Evolutionary conservation across 2,329 filamentous ascomycete genomes (phyloP), one percentile per base, ranked within the genome.

Genomic region (Thermothelomyces thermophilus): DNA sequence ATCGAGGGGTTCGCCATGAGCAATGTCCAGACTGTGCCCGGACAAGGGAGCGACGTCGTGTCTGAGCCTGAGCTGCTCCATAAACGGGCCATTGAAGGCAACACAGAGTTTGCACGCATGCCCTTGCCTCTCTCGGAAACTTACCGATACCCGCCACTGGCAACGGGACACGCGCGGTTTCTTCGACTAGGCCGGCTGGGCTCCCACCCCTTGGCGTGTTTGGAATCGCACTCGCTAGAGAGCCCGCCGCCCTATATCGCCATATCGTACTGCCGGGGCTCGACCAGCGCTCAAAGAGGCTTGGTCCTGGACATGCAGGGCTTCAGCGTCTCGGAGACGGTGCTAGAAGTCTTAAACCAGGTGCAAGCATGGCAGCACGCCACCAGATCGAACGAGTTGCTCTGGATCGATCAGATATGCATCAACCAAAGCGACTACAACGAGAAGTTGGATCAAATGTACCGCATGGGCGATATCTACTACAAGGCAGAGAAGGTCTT

Each of bases 371-470:
- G 24, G 40, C 40, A 41, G 26, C 9, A 30, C 13, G 40, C 26
- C 1, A 41, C 40, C 3, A 24, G 40, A 5, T 41, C 40, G 8
- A 19, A n/a, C 3, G 40, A 41, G 8, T 14, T 41, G 3, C n/a
- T 41, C 8, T 41, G 40, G 40, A 31, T 41, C 26, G 40, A 41
- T 24, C 40, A 41, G 28, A 41, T 41, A 11, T 41, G 40, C 40
- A 41, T 41, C 26, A 41, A 41, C 26, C 40, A 41, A 14, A 24
- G 13, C 24, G 40, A 41, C 3, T n/a, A 19, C 17, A 14, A 17
- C 3, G 40, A 41, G 26, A 41, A 41, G 17, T n/a, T 41, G 26
- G 40, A 41, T 31, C 40, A 41, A n/a, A 41, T 41, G n/a, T 41
- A 41, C 26, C 40, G 40, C 16, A 41, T 41, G 40, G 40, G 40